A percentile compares a stretch with the other conserved stretches of the same genome.
Conservation (phyloP, 768 basidiomycete genomes). For the Russula abietina region DNA sequence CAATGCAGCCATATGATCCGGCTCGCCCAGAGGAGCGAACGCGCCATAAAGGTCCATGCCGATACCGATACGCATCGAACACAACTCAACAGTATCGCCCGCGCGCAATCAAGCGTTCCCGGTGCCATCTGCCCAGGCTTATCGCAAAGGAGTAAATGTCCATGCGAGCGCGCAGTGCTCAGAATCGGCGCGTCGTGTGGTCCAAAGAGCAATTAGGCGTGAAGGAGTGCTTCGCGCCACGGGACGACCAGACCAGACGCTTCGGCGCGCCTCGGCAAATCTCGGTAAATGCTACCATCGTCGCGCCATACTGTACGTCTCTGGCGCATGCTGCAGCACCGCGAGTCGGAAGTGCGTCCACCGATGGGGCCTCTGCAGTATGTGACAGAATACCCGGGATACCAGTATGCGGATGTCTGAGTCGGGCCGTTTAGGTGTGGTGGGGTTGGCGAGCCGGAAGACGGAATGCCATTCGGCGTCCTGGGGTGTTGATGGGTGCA, state of each 20-base stretch:
- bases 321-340: constrained; percentile 39
- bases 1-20: too few species aligned
- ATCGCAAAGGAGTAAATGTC: too few species aligned
- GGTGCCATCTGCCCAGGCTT: too few species aligned
- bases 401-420: constrained; percentile 48
- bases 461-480: constrained; percentile 40
- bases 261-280: too few species aligned
- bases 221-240: constrained; percentile 45
- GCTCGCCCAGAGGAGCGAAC: too few species aligned
- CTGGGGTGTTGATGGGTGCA: constrained; percentile 40
- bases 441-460: constrained; percentile 29
- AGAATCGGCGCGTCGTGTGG: constrained; percentile 43
- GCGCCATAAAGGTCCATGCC: too few species aligned
- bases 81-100: too few species aligned
- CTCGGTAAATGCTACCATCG: constrained; percentile 44
- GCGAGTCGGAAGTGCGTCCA: constrained; percentile 38
- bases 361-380: constrained; percentile 33
- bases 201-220: constrained; percentile 35
- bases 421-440: constrained; percentile 33
- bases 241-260: constrained; percentile 37
- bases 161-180: too few species aligned
- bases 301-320: constrained; percentile 47
- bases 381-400: constrained; percentile 37
- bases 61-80: too few species aligned
- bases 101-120: too few species aligned